Evolutionary conservation across 148 eudicot genomes (phyloP).

Genomic region (Salicornia ramosissima): DNA sequence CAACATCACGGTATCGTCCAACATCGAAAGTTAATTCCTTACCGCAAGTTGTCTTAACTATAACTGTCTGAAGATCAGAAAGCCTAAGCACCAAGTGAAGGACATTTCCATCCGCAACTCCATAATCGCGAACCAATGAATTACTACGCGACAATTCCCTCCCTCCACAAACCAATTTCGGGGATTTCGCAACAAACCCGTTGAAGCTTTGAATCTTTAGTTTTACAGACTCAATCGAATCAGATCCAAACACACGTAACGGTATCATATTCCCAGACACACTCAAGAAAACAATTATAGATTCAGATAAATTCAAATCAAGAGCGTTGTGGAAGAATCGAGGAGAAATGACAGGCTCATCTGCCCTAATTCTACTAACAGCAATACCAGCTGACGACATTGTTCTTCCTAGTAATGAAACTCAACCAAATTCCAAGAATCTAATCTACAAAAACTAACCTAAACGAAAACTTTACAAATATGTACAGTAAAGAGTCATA

Average conservation of each 20-base stretch:
- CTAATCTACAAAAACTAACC: slow-evolving; percentile 23
- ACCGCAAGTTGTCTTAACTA: slow-evolving; percentile 64
- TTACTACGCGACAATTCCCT: slow-evolving; percentile 76
- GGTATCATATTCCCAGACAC: slow-evolving; percentile 60
- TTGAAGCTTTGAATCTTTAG: slow-evolving; percentile 59
- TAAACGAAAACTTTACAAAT: neutral
- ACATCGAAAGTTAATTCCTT: slow-evolving; percentile 64
- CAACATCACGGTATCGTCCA: slow-evolving; percentile 58
- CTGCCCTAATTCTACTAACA: slow-evolving; percentile 42
- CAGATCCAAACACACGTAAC: slow-evolving; percentile 59
- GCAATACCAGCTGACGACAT: slow-evolving; percentile 83
- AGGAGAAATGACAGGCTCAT: slow-evolving; percentile 40
- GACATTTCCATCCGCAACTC: slow-evolving; percentile 70
- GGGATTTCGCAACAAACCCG: slow-evolving; percentile 66
- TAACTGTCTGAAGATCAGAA: slow-evolving; percentile 65
- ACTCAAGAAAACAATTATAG: slow-evolving; percentile 55
- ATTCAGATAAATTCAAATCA: slow-evolving; percentile 37
- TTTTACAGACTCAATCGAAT: slow-evolving; percentile 75
- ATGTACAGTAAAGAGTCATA: neutral
- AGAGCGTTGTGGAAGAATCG: slow-evolving; percentile 24
- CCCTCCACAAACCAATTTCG: slow-evolving; percentile 76
- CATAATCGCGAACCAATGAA: slow-evolving; percentile 72
- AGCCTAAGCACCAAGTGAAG: slow-evolving; percentile 74
- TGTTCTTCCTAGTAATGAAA: neutral
- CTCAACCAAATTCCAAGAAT: slow-evolving; percentile 14